Evolutionary conservation across 1,139 yeast genomes (phyloP).

Genomic region (Magnusiomyces sp.): DNA sequence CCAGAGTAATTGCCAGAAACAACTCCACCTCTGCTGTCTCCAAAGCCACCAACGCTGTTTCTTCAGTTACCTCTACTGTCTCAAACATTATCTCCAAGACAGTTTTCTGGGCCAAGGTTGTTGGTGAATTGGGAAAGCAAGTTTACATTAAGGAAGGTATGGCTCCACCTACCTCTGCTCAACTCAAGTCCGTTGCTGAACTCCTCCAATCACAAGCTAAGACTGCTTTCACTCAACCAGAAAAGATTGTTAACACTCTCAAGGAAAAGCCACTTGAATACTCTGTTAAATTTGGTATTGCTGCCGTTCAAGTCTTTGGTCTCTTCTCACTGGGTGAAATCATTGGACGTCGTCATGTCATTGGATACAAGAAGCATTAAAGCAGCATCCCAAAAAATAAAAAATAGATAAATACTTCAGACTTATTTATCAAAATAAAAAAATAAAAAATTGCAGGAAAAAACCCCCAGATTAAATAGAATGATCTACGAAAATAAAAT

Average conservation of each 20-base stretch:
- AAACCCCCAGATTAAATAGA: too few species aligned
- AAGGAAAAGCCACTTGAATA: conserved; percentile 37
- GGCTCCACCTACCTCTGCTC: conserved; percentile 78
- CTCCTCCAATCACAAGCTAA: conserved; percentile 40
- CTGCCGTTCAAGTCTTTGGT: conserved; percentile 79
- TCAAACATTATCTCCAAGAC: conserved; percentile 22
- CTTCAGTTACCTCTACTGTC: conserved; percentile 34
- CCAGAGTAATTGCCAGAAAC: conserved; percentile 13
- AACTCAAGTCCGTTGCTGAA: conserved; percentile 71
- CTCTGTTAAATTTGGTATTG: conserved; percentile 61
- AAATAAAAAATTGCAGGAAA: too few species aligned
- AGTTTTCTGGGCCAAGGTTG: conserved; percentile 81
- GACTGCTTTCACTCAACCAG: conserved; percentile 38
- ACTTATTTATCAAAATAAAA: too few species aligned
- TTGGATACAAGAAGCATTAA: conserved; percentile 52
- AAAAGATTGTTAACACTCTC: conserved; percentile 38
- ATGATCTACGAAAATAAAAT: too few species aligned
- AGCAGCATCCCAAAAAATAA: too few species aligned
- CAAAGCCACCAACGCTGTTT: conserved; percentile 31
- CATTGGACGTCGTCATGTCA: conserved; percentile 85
- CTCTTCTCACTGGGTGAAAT: conserved; percentile 93
- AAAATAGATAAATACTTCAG: too few species aligned
- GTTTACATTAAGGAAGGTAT: conserved; percentile 87
- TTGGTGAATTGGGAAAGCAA: conserved; percentile 79
- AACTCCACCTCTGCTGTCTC: conserved; percentile 14